phyloP scores from a whole-genome alignment of 1,139 yeast species.

The Suzukiozyma palmioleophila region DNA sequence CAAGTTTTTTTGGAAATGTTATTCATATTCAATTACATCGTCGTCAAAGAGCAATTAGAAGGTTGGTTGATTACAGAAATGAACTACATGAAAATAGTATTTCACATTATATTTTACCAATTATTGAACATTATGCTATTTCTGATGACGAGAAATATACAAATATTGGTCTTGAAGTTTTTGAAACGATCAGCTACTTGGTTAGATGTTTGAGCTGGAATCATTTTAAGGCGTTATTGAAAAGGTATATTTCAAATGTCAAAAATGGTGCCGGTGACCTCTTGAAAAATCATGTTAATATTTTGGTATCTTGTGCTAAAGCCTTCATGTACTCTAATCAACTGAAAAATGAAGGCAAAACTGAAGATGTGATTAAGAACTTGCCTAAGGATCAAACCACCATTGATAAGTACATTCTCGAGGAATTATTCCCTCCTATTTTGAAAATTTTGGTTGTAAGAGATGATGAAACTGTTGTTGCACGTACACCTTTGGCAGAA shows the following conservation, averaged over 20 bases:
- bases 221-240: slow-evolving; percentile 73
- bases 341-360: slow-evolving; percentile 10
- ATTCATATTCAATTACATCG: slow-evolving; percentile 82
- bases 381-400: slow-evolving; percentile 35
- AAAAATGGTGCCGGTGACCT: slow-evolving; percentile 42
- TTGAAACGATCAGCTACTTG: slow-evolving; percentile 58
- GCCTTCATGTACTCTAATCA: slow-evolving; percentile 38
- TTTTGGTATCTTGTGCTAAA: slow-evolving; percentile 61
- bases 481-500: slow-evolving; percentile 76
- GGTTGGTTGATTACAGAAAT: slow-evolving; percentile 39
- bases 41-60: slow-evolving; percentile 76
- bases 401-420: slow-evolving; percentile 49
- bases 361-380: slow-evolving; percentile 19
- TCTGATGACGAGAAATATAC: slow-evolving; percentile 61
- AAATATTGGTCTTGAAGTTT: slow-evolving; percentile 71
- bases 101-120: slow-evolving; percentile 78
- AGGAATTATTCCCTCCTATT: slow-evolving; percentile 61
- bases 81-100: slow-evolving; percentile 56
- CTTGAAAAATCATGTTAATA: slow-evolving; percentile 55
- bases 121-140: slow-evolving; percentile 72
- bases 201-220: slow-evolving; percentile 65
- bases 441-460: slow-evolving; percentile 55
- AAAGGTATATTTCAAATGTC: slow-evolving; percentile 63
- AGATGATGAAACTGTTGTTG: slow-evolving; percentile 73
- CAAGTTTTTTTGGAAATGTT: slow-evolving; percentile 77